Evolutionary conservation across 192 early-diverging fungal genomes (phyloP), one percentile per base, ranked within the genome.

Genomic region (Jimgerdemannia flammicorona): DNA sequence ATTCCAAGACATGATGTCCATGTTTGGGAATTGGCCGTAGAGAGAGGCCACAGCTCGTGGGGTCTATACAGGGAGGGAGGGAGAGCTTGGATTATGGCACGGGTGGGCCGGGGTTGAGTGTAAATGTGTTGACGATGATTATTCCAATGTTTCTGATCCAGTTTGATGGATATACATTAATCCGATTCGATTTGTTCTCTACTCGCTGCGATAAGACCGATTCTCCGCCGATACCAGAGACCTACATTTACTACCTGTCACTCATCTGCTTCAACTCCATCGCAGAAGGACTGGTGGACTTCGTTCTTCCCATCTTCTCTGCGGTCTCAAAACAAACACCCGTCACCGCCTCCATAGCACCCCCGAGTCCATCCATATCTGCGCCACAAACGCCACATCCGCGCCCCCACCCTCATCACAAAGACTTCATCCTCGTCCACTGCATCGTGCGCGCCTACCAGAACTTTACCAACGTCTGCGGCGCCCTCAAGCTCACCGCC

Each of bases 171-270:
- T 29, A 29, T 29, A 29, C 29, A 29, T 29, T 29, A 29, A 29
- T 29, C 29, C 29, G 29, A 29, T 29, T 29, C 29, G 0, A 29
- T 29, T 29, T 29, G 29, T 29, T 29, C 29, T 29, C 29, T 29
- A 29, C 29, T 29, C 29, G 29, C 29, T 29, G 29, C 42, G 98
- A 99, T 78, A 98, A 98, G 79, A 82, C 88, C 7, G 96, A 97
- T 14, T 92, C 96, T 20, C 98, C 98, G 3, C 68, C 79, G 0
- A 88, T 97, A 29, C 96, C 98, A 2, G 95, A 96, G 29, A 93
- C 91, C 3, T 99, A 99, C 75, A 75, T 96, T 54, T 91, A 93
- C 64, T 92, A 91, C 73, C 82, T 98, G 10, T 88, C 94, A 0
- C 80, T 95, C n/a, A 77, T 90, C 18, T 90, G 91, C 71, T 74